Evolutionary conservation across 352 stramenopile genomes (phyloP).

Genomic region (Globisporangium radiosum): DNA sequence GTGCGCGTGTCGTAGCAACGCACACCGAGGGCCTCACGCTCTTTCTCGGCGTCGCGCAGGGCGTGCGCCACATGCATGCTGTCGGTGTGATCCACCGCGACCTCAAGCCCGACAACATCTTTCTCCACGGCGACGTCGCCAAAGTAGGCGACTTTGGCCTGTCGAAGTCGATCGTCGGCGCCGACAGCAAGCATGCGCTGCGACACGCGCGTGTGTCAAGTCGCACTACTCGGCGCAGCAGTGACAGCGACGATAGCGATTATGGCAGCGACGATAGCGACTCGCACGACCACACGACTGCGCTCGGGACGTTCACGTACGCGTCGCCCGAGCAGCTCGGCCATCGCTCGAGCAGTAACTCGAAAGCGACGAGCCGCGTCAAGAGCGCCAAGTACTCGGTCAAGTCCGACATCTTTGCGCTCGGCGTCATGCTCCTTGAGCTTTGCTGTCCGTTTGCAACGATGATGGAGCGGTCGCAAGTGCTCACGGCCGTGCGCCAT

Average conservation of each 20-base stretch:
- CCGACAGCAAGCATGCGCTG: slow-evolving; percentile 3
- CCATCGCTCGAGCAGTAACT: slow-evolving; percentile 38
- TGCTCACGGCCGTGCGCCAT: slow-evolving; percentile 70
- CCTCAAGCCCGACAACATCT: slow-evolving; percentile 72
- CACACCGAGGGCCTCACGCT: slow-evolving; percentile 59
- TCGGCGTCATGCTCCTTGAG: slow-evolving; percentile 81
- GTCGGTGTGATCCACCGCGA: slow-evolving; percentile 68
- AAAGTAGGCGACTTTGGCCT: slow-evolving; percentile 71
- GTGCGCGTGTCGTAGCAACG: slow-evolving; percentile 19
- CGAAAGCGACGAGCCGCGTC: slow-evolving; percentile 32
- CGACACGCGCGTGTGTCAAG: slow-evolving; percentile 16
- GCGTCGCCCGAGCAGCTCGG: slow-evolving; percentile 83
- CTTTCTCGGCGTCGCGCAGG: slow-evolving; percentile 55
- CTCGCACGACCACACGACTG: slow-evolving; percentile 65
- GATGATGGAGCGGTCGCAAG: slow-evolving; percentile 84
- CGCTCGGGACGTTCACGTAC: slow-evolving; percentile 78
- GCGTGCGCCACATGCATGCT: slow-evolving; percentile 73
- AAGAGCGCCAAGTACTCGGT: slow-evolving; percentile 77
- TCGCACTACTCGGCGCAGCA: too few species aligned
- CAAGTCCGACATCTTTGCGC: slow-evolving; percentile 82
- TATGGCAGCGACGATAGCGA: slow-evolving; percentile 16
- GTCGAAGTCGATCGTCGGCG: slow-evolving; percentile 44
- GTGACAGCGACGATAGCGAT: neutral
- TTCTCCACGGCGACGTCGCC: slow-evolving; percentile 51
- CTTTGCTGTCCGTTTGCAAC: slow-evolving; percentile 76